Base-by-base conservation (phyloP, 2,329 filamentous ascomycete genomes). In the Arthrobotrys conoides region DNA sequence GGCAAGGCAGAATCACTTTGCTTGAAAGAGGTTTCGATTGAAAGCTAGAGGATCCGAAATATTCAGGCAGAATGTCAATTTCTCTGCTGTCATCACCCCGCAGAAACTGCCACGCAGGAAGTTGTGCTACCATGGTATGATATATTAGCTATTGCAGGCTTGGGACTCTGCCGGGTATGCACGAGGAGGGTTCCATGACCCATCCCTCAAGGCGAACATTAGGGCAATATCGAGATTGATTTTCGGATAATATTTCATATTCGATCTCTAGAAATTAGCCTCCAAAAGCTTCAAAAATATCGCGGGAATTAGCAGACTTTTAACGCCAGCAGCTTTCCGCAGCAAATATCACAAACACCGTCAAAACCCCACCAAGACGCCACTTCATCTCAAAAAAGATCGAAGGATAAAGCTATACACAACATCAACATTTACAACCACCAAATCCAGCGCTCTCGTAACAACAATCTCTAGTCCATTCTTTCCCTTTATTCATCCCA, bases 401-500 rank as follows among this genome's bases (percentile, higher is more conserved):
- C 8, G 41, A 48, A 27, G 22, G 22, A 49, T 24, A 69, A 36
- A 27, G 18, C 20, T 33, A 30, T 22, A 22, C n/a, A 51, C 38
- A 30, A 10, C 5, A 44, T 33, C 44, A 65, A 33, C n/a, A 38
- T 14, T 51, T 8, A 12, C 48, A 24, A 30, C 36, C 18, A 4
- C 18, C 18, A 20, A n/a, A 36, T 53, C 5, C 16, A 27, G 44
- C 48, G n/a, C n/a, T 9, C 27, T 14, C 4, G 9, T 3, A 33
- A 18, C 22, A 33, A 41, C 24, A 22, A 22, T 5, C 20, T 18
- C n/a, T 53, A 20, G 12, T 48, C 36, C 22, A 10, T 24, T 51
- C 48, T 2, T 33, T 33, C 22, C 10, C 22, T 5, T 5, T n/a
- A 20, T 57, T 73, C 36, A 75, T 12, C 70, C 46, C 16, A 75